Conservation (phyloP, 2,329 filamentous ascomycete genomes). For the Lachnellula cervina region DNA sequence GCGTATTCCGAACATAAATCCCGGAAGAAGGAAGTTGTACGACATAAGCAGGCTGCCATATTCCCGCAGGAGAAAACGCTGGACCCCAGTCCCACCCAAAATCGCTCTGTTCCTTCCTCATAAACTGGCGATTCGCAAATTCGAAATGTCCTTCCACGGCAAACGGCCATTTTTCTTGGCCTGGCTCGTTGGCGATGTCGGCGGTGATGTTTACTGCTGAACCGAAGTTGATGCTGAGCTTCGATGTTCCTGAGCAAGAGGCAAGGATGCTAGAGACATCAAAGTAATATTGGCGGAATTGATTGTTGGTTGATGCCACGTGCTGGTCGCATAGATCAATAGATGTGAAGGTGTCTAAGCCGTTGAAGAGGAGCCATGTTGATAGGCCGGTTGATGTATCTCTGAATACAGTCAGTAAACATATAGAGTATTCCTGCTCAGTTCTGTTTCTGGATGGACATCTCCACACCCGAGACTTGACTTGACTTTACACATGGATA, state of each 20-base stretch:
- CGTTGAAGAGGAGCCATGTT: constrained; percentile 56
- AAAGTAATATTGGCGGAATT: constrained; percentile 58
- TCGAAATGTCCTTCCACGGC: constrained; percentile 46
- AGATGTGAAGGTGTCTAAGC: constrained; percentile 56
- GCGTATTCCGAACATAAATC: constrained; percentile 46
- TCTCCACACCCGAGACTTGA: neutral
- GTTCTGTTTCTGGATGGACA: neutral
- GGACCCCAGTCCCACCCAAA: constrained; percentile 64
- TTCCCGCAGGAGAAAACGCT: constrained; percentile 56
- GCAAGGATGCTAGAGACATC: constrained; percentile 45
- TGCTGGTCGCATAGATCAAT: constrained; percentile 50
- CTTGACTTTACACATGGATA: neutral
- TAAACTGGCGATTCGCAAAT: constrained; percentile 49
- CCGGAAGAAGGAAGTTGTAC: constrained; percentile 44
- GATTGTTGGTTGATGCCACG: constrained; percentile 55
- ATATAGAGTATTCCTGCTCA: neutral
- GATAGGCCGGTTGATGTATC: constrained; percentile 31
- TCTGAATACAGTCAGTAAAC: constrained; percentile 13
- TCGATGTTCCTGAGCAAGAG: constrained; percentile 36
- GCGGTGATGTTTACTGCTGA: constrained; percentile 50
- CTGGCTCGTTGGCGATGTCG: constrained; percentile 43
- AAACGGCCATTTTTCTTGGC: constrained; percentile 41
- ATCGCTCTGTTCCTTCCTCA: constrained; percentile 57
- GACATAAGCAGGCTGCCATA: constrained; percentile 55
- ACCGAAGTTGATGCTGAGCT: constrained; percentile 50